A percentile compares a stretch with the other conserved stretches of the same genome.
Conservation (phyloP, 2,329 filamentous ascomycete species). For the Neonectria sp. region DNA sequence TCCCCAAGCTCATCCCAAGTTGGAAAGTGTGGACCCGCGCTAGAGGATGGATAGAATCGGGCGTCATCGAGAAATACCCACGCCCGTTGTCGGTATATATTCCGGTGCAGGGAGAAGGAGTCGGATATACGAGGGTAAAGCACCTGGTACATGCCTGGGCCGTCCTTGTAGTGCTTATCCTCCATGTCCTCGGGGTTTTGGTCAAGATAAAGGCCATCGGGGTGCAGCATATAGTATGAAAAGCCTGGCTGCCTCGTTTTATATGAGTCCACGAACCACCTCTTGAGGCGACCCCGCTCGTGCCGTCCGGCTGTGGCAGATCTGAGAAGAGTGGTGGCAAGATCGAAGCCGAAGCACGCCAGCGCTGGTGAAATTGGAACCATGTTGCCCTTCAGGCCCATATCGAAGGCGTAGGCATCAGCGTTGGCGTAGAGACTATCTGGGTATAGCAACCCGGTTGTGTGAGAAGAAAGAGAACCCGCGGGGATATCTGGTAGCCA, state of each 20-base stretch:
- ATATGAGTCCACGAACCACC: background rate
- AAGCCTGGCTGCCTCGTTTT: background rate
- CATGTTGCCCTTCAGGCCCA: background rate
- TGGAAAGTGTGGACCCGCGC: conserved; percentile 10
- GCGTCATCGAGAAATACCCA: conserved; percentile 30
- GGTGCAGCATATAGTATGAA: background rate
- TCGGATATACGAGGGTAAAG: background rate
- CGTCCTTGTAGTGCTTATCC: background rate
- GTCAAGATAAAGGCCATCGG: background rate
- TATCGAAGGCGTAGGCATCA: background rate
- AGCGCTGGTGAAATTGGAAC: background rate
- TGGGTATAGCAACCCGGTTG: conserved; percentile 20
- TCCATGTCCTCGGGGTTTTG: background rate
- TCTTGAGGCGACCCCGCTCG: background rate
- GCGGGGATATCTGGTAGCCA: conserved; percentile 6
- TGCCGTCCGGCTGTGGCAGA: background rate
- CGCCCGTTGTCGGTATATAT: conserved; percentile 28
- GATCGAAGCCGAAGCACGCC: conserved; percentile 9
- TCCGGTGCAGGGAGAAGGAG: background rate
- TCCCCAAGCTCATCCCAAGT: conserved; percentile 2
- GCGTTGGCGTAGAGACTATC: conserved; percentile 26
- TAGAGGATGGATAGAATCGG: conserved; percentile 3
- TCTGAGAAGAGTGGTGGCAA: background rate
- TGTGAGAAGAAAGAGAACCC: conserved; percentile 6
- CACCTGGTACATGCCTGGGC: conserved; percentile 10